Evolutionary conservation across 208 protist species (phyloP), one percentile per base, ranked within the genome.

Genomic region (Porcisia deanei): DNA sequence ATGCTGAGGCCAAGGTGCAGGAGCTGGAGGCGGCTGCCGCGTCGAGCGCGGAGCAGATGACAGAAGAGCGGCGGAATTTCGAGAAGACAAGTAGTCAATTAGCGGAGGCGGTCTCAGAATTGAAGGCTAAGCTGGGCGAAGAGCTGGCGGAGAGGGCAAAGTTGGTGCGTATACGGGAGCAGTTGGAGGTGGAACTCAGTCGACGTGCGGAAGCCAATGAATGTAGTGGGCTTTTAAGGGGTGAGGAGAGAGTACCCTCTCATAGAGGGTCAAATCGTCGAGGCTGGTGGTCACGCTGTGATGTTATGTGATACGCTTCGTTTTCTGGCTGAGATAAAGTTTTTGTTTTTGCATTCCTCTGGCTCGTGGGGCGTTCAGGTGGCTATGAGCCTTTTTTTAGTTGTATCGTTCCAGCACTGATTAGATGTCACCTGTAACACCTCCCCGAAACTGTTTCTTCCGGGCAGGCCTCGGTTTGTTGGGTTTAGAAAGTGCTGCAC

Each of bases 191-290:
- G 20, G 77, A 82, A 41, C 49, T 82, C 22, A 54, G 47, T 0
- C 54, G 49, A 16, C 77, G 72, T 18, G 65, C 72, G 1, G 73
- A 53, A 25, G 71, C 72, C 0, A 77, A 54, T 9, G 77, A 82
- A 58, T 34, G 30, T 30, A 82, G 66, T 14, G 71, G 72, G 43
- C 71, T 82, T n/a, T 47, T 82, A 2, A 55, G 8, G 12, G 77
- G 73, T 2, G 7, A 70, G 7, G 58, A 30, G 4, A 41, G 20
- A 7, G 67, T 45, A 7, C 41, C 12, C 1, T 10, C 18, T 3
- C 16, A 20, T 18, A 45, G 68, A 39, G 6, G 18, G 53, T 22
- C 9, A 37, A 16, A 10, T n/a, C 47, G 58, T 18, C 18, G 30
- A 2, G 25, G 63, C 2, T 60, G 16, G 47, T 77, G 77, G 37